Conservation (phyloP, 345 rosid species). For the Nephelium lappaceum region DNA sequence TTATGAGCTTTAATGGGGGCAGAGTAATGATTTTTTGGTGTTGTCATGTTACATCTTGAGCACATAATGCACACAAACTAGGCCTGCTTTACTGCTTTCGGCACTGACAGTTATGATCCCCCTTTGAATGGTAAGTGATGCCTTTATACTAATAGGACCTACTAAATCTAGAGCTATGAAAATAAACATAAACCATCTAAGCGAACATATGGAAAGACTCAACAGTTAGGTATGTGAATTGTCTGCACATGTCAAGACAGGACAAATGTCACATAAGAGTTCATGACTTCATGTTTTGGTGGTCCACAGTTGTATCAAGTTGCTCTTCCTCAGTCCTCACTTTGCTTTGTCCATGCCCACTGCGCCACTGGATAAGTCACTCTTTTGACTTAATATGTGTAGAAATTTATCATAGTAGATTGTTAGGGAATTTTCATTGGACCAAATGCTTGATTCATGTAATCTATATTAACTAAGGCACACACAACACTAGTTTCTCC, state of each 20-base stretch:
- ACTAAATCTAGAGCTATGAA: neutral
- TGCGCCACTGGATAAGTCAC: neutral
- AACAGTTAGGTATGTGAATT: neutral
- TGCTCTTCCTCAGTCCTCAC: neutral
- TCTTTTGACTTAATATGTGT: neutral
- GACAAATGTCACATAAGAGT: neutral
- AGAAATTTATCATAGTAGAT: no score
- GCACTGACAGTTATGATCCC: neutral
- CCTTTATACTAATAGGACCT: slow-evolving; percentile 2
- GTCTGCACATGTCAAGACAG: slow-evolving; percentile 10
- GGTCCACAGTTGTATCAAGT: slow-evolving; percentile 1
- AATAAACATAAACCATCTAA: neutral
- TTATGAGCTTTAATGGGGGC: neutral
- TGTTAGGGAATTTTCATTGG: no score
- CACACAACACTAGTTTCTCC: no score
- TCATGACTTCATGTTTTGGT: neutral
- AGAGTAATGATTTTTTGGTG: neutral
- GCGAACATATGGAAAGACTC: neutral
- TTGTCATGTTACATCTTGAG: neutral
- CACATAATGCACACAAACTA: neutral
- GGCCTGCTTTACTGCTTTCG: slow-evolving; percentile 3
- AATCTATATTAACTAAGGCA: no score
- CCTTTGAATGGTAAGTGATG: neutral
- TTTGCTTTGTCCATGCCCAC: neutral
- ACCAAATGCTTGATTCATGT: no score